Percentiles rank a stretch among this genome's conserved stretches.
Conservation (phyloP, 2,329 filamentous ascomycete genomes). For the Canariomyces notabilis region DNA sequence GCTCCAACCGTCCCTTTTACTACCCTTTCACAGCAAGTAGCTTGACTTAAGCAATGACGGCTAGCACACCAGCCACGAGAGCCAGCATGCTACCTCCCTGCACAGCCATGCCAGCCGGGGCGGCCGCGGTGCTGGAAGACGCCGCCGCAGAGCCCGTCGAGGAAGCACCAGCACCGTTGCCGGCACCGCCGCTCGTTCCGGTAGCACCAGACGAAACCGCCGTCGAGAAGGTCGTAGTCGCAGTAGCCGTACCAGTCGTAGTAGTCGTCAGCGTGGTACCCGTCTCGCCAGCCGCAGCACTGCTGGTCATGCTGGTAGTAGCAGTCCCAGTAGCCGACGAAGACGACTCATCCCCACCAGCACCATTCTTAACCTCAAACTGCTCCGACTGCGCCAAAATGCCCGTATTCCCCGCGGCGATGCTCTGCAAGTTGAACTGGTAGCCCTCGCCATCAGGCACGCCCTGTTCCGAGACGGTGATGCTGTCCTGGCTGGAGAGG, state of each 20-base stretch:
- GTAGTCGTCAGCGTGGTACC: conserved; percentile 1
- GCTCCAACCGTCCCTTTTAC: too few species aligned
- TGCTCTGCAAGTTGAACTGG: conserved; percentile 27
- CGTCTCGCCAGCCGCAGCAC: background rate
- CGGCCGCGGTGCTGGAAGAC: conserved; percentile 10
- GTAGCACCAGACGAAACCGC: conserved; percentile 3
- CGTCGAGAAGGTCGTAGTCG: conserved; percentile 5
- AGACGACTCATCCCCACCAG: background rate
- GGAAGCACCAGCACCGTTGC: background rate
- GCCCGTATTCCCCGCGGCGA: conserved; percentile 19
- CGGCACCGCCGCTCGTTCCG: background rate
- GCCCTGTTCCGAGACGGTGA: conserved; percentile 11
- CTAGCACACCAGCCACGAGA: conserved; percentile 18
- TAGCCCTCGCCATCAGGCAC: conserved; percentile 17
- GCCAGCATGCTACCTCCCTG: conserved; percentile 17
- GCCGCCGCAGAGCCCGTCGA: background rate
- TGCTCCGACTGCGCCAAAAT: conserved; percentile 26
- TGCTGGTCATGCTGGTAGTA: background rate
- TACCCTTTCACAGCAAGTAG: too few species aligned
- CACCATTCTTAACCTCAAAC: conserved; percentile 20
- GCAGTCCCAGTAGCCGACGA: background rate
- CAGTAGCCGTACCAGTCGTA: background rate
- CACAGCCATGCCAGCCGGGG: conserved; percentile 10
- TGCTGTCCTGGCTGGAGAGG: conserved; percentile 18
- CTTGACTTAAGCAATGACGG: conserved; percentile 20